Percentiles rank a stretch among this genome's conserved stretches.
Conservation (phyloP, 1,284 basidiomycete species). For the Leucoagaricus sp. region DNA sequence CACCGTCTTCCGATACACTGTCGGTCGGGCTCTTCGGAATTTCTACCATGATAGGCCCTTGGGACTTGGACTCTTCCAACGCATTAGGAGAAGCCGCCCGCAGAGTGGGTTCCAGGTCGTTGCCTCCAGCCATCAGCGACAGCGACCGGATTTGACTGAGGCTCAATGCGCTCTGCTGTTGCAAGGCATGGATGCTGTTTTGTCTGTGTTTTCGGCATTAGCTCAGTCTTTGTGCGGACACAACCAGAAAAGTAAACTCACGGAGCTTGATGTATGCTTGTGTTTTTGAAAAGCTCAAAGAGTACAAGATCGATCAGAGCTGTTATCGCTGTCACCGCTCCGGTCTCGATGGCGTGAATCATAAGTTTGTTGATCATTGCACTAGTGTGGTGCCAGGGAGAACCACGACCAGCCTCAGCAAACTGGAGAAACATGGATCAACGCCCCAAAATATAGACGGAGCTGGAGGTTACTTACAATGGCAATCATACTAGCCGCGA, state of each 20-base stretch:
- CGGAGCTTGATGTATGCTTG: slow-evolving; percentile 19
- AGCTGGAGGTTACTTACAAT: slow-evolving; percentile 15
- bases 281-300: slow-evolving; percentile 18
- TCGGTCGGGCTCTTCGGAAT: background rate
- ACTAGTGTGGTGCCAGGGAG: slow-evolving; percentile 14
- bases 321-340: slow-evolving; percentile 22
- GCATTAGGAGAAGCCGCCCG: background rate
- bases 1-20: background rate
- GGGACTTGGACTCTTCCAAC: background rate
- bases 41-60: slow-evolving; percentile 3
- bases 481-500: slow-evolving; percentile 20
- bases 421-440: slow-evolving; percentile 5
- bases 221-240: too few relatives aligned
- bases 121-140: background rate
- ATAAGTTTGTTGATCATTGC: slow-evolving; percentile 21
- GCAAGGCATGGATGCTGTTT: background rate
- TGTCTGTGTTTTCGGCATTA: slow-evolving; percentile 17
- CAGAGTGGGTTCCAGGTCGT: slow-evolving; percentile 1
- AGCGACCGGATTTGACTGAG: background rate
- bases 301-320: slow-evolving; percentile 21
- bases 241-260: slow-evolving; percentile 14
- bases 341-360: slow-evolving; percentile 24
- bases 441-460: background rate
- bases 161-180: slow-evolving; percentile 3
- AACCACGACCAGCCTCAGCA: slow-evolving; percentile 12